Evolutionary conservation across 148 eudicot genomes (phyloP).

Genomic region (Cornus controversa): DNA sequence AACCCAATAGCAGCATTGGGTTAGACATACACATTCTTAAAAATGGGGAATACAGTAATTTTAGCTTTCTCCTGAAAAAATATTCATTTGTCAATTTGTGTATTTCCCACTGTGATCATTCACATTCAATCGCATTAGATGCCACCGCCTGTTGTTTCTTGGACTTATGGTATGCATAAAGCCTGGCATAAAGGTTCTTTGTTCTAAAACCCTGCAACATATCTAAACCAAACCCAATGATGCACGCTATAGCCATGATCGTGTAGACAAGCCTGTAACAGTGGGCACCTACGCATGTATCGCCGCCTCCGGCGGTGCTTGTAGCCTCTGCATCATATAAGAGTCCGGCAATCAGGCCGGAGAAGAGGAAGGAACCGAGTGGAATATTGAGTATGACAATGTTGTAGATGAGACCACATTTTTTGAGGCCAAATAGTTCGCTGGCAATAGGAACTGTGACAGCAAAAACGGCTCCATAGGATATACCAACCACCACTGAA

Average conservation of each 20-base stretch:
- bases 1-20: too few species aligned
- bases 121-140: too few species aligned
- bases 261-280: constrained; percentile 75
- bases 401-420: constrained; percentile 91
- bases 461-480: constrained; percentile 90
- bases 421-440: constrained; percentile 87
- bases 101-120: too few species aligned
- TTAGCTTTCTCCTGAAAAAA: too few species aligned
- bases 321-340: constrained; percentile 84
- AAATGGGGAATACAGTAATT: too few species aligned
- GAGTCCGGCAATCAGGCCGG: constrained; percentile 86
- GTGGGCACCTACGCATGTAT: constrained; percentile 73
- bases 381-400: constrained; percentile 83
- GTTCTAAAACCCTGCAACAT: constrained; percentile 53
- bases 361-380: constrained; percentile 91
- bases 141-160: too few species aligned
- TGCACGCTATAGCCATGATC: constrained; percentile 67
- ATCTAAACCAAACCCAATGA: constrained; percentile 67
- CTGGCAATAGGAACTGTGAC: constrained; percentile 91
- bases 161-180: constrained; percentile 42
- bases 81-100: too few species aligned
- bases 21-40: too few species aligned
- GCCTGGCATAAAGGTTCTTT: constrained; percentile 50
- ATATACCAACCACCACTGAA: constrained; percentile 72
- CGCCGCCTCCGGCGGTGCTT: constrained; percentile 64